phyloP scores from a whole-genome alignment of 2,329 filamentous ascomycete species.

The Ampelomyces quisqualis region DNA sequence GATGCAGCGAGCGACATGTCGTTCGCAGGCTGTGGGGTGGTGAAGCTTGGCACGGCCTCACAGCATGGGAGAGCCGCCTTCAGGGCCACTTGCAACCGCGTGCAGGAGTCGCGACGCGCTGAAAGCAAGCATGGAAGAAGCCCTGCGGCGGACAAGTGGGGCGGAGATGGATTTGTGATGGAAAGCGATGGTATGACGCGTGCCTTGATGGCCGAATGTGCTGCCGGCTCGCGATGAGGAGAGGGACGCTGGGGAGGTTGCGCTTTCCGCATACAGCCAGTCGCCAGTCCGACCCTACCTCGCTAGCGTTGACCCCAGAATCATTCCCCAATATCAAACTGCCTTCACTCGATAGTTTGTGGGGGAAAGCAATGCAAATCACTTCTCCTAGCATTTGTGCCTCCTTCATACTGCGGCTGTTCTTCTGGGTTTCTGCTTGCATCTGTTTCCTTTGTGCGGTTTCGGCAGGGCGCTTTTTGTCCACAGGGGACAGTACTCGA shows the following conservation, averaged over 20 bases:
- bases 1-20: slow-evolving; percentile 42
- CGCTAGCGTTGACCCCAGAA: background rate
- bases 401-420: no score
- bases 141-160: slow-evolving; percentile 30
- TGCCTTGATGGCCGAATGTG: slow-evolving; percentile 40
- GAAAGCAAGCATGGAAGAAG: slow-evolving; percentile 45
- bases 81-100: slow-evolving; percentile 45
- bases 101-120: slow-evolving; percentile 44
- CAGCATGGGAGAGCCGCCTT: slow-evolving; percentile 39
- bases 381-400: no score
- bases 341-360: background rate
- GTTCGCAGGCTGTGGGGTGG: slow-evolving; percentile 30
- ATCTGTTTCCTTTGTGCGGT: no score
- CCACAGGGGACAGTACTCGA: no score
- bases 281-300: no score
- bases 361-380: no score
- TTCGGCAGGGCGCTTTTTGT: no score
- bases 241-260: no score
- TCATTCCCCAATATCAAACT: background rate
- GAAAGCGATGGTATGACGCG: slow-evolving; percentile 28
- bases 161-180: slow-evolving; percentile 38
- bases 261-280: no score
- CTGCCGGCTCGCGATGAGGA: slow-evolving; percentile 26
- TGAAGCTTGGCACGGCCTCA: slow-evolving; percentile 40
- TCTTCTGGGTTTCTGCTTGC: no score